phyloP scores from a whole-genome alignment of 2,329 filamentous ascomycete genomes.

The Hypoxylon sp. region DNA sequence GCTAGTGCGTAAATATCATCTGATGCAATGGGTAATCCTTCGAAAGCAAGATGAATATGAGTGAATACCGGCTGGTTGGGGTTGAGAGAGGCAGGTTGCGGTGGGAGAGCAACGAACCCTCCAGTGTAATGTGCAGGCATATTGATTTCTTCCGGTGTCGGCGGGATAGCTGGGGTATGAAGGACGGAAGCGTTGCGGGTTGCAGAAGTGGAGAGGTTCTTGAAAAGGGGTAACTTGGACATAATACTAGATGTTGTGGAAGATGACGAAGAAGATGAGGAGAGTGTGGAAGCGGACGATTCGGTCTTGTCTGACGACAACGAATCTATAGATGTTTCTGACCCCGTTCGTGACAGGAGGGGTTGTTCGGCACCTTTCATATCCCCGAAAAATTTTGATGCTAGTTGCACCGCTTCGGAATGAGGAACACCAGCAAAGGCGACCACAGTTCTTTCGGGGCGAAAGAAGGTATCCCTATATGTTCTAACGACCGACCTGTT shows the following conservation, averaged over 20 bases:
- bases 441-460: conserved; percentile 91
- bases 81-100: conserved; percentile 82
- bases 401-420: conserved; percentile 80
- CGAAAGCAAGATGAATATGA: conserved; percentile 95
- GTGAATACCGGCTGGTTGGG: conserved; percentile 85
- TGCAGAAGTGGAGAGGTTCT: conserved; percentile 85
- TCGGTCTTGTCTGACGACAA: conserved; percentile 55
- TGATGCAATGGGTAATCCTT: conserved; percentile 90
- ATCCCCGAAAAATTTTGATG: conserved; percentile 90
- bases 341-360: conserved; percentile 68
- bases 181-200: conserved; percentile 72
- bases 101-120: conserved; percentile 88
- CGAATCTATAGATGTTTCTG: conserved; percentile 69
- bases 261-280: conserved; percentile 54
- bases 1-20: conserved; percentile 97
- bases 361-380: conserved; percentile 75
- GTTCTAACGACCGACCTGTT: conserved; percentile 79
- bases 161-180: conserved; percentile 60
- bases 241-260: conserved; percentile 73
- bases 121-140: conserved; percentile 88
- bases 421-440: conserved; percentile 95
- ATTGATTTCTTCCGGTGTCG: conserved; percentile 69
- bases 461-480: conserved; percentile 88
- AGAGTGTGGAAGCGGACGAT: conserved; percentile 54
- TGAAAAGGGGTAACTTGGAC: conserved; percentile 90